These are phyloP conservation scores for Pinus albicaulis DNA, from an alignment of 75 land plant species.

Conservation along the genomic window DNA sequence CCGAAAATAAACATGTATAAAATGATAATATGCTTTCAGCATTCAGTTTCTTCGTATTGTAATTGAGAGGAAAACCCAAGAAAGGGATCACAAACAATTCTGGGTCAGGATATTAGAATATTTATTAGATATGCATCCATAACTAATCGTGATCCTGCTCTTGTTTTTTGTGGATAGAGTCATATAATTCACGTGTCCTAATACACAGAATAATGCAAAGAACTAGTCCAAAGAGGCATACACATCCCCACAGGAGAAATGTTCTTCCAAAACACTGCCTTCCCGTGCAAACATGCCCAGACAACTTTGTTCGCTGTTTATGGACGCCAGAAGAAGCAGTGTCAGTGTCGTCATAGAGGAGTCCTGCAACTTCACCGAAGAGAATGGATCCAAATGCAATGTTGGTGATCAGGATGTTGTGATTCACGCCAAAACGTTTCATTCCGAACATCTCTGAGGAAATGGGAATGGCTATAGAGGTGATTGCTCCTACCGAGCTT, in stretches of 20 bases:
- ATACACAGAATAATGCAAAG: constrained; percentile 28
- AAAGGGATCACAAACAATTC: too few species aligned
- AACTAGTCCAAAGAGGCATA: constrained; percentile 30
- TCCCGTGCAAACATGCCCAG: constrained; percentile 42
- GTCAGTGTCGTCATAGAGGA: constrained; percentile 36
- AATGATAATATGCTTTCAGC: too few species aligned
- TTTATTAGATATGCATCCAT: too few species aligned
- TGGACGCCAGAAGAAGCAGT: background rate
- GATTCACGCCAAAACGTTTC: constrained; percentile 52
- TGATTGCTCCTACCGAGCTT: constrained; percentile 53
- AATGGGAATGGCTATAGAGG: constrained; percentile 58
- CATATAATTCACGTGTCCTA: constrained; percentile 28
- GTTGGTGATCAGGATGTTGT: constrained; percentile 72
- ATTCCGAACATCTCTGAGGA: constrained; percentile 73
- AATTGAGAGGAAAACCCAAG: too few species aligned
- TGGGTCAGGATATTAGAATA: too few species aligned
- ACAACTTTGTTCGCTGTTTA: background rate
- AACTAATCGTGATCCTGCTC: too few species aligned
- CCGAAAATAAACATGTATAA: too few species aligned
- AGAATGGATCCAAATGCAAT: constrained; percentile 63
- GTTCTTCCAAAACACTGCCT: constrained; percentile 38
- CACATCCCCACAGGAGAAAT: constrained; percentile 48
- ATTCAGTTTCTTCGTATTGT: too few species aligned
- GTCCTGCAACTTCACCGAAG: constrained; percentile 58
- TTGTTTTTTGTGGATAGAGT: background rate